Conservation (phyloP, 345 rosid species). For the Viola odorata region DNA sequence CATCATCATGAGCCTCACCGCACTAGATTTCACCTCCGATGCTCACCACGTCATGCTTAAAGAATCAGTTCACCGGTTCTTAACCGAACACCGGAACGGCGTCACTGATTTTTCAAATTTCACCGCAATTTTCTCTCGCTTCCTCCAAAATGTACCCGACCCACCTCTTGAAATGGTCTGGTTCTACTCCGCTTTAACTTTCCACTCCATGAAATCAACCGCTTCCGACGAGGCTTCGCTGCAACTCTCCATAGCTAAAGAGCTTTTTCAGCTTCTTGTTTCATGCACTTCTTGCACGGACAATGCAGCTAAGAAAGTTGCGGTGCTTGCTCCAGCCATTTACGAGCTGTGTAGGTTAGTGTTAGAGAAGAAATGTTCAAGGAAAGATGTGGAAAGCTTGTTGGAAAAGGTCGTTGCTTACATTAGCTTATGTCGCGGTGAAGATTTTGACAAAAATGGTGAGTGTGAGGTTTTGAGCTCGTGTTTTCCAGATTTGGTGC, state of each 20-base stretch:
- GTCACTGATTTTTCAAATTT: conserved; percentile 55
- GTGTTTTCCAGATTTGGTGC: conserved; percentile 43
- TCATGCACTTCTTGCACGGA: conserved; percentile 39
- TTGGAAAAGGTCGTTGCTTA: conserved; percentile 49
- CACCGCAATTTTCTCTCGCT: conserved; percentile 54
- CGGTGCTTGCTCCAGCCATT: conserved; percentile 58
- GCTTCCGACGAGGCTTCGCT: conserved; percentile 14
- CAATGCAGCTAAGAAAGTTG: conserved; percentile 37
- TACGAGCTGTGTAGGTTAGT: conserved; percentile 37
- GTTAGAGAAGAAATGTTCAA: conserved; percentile 9
- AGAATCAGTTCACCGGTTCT: conserved; percentile 58
- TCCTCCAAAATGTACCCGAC: conserved; percentile 39
- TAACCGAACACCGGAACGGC: conserved; percentile 40
- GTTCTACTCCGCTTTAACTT: conserved; percentile 62
- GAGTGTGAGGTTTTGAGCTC: conserved; percentile 30
- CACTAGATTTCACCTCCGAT: conserved; percentile 15
- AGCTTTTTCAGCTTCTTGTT: conserved; percentile 54
- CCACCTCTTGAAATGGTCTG: conserved; percentile 65
- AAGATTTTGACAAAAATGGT: conserved; percentile 22
- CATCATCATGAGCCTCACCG: conserved; percentile 25
- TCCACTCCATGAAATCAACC: conserved; percentile 33
- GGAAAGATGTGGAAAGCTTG: conserved; percentile 42
- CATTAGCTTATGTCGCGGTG: conserved; percentile 33
- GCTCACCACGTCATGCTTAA: conserved; percentile 39
- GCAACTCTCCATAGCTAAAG: conserved; percentile 26